Base-by-base conservation (phyloP, 768 basidiomycete species). In the Sutorius australiensis region DNA sequence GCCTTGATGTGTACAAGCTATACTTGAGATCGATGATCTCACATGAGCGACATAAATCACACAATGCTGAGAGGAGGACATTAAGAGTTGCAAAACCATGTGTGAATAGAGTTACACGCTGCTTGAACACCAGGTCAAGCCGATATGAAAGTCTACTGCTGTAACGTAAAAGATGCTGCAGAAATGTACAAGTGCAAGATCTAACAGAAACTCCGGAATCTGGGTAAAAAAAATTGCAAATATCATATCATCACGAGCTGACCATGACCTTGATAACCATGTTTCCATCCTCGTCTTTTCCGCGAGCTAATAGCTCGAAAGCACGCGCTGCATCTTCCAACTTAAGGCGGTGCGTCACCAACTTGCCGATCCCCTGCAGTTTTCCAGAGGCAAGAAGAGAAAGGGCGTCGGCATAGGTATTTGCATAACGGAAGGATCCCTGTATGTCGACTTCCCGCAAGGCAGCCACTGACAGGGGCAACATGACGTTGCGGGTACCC, bases 251-350 rank as follows among this genome's bases (percentile, higher is more conserved):
- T 67, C 67, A 72, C 45, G 75, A 62, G 16, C 75, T 83, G 51
- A 98, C 81, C 81, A 97, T 85, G 52, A 95, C 81, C 76, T 98
- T 98, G 67, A 98, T 77, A 33, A 97, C 90, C 75, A 95, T 77
- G 30, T 80, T 79, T 9, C 92, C 93, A 3, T 81, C 65, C 46
- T 88, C 86, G 66, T 95, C 95, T 57, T 78, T 77, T 5, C 95
- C 95, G 43, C 79, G 73, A 51, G 80, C 75, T 39, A 98, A 75
- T 55, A 92, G 78, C 67, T 93, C 86, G 68, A 98, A 98, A 32
- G 93, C 95, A 49, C 78, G 75, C 24, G 77, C 75, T 6, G 88
- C 78, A 30, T 87, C 77, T 46, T 79, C 74, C 42, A 98, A 77
- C 10, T 70, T 58, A 66, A 89, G 81, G 37, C 86, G 83, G 63